These are phyloP conservation scores for Croton laevigatus DNA, from an alignment of 441 rosid genomes.

Conservation along the genomic window DNA sequence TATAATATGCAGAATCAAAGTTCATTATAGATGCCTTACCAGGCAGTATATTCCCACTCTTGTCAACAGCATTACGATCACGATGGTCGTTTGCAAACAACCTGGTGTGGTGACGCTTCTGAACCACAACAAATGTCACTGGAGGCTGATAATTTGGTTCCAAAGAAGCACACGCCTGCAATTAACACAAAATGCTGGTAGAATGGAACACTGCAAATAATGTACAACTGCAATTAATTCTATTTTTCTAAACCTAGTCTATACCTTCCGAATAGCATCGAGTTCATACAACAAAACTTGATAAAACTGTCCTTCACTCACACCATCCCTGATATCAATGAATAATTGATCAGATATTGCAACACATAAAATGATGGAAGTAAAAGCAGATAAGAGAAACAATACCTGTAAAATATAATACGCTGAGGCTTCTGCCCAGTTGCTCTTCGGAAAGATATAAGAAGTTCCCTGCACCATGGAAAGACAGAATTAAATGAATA, in stretches of 20 bases:
- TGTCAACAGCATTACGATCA: slow-evolving; percentile 69
- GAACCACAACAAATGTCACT: slow-evolving; percentile 96
- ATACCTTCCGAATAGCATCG: slow-evolving; percentile 92
- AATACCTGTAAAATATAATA: slow-evolving; percentile 83
- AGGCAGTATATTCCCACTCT: slow-evolving; percentile 90
- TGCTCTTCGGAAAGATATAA: slow-evolving; percentile 78
- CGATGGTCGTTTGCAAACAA: slow-evolving; percentile 78
- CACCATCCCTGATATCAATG: slow-evolving; percentile 69
- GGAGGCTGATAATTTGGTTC: slow-evolving; percentile 97
- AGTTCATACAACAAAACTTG: slow-evolving; percentile 85
- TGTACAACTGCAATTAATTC: too few relatives aligned
- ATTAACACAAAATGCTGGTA: not conserved
- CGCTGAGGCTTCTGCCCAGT: slow-evolving; percentile 92
- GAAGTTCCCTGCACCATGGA: slow-evolving; percentile 65
- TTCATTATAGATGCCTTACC: slow-evolving; percentile 33
- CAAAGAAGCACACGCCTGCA: slow-evolving; percentile 83
- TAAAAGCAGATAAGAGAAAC: not conserved
- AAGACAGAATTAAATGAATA: not conserved
- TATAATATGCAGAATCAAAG: not conserved
- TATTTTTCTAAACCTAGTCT: not conserved
- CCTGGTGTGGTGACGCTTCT: slow-evolving; percentile 98
- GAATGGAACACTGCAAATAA: too few relatives aligned
- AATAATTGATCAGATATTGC: slow-evolving; percentile 4
- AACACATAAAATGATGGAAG: not conserved
- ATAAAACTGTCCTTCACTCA: slow-evolving; percentile 91